These are phyloP conservation scores for Coccomyxa subellipsoidea DNA, from an alignment of 163 green algal species.

Conservation along the genomic window DNA sequence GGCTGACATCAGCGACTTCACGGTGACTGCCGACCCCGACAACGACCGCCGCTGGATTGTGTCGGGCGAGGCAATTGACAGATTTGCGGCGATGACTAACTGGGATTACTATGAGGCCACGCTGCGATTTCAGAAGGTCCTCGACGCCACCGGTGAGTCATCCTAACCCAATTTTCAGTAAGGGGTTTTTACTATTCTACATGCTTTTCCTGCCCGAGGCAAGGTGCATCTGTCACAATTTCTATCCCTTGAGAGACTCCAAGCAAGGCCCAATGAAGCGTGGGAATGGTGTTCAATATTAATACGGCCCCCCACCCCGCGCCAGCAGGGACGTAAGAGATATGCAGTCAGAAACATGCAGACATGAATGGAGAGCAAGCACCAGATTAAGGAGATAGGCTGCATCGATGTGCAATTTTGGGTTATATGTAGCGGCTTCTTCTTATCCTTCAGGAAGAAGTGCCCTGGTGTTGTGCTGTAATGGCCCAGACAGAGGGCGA, in stretches of 20 bases:
- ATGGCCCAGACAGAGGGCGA: too few relatives aligned
- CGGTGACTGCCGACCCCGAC: conserved; percentile 44
- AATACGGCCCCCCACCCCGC: too few relatives aligned
- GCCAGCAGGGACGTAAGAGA: too few relatives aligned
- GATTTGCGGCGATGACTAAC: conserved; percentile 95
- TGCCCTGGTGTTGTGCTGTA: too few relatives aligned
- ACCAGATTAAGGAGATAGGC: too few relatives aligned
- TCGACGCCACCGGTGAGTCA: conserved; percentile 59
- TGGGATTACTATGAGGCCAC: conserved; percentile 96
- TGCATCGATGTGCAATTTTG: too few relatives aligned
- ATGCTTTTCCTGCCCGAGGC: background rate
- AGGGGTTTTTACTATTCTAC: background rate
- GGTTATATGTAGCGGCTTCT: too few relatives aligned
- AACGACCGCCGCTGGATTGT: conserved; percentile 44
- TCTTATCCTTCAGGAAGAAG: too few relatives aligned
- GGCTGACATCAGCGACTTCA: conserved; percentile 70
- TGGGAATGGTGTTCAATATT: too few relatives aligned
- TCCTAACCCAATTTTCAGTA: background rate
- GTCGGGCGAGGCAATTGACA: conserved; percentile 60
- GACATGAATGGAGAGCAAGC: too few relatives aligned
- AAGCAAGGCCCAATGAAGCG: background rate
- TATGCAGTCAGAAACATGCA: background rate
- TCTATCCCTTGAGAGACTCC: background rate
- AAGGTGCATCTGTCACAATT: background rate
- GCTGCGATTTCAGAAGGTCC: conserved; percentile 75